Evolutionary conservation across 2,329 filamentous ascomycete genomes (phyloP), one percentile per base, ranked within the genome.

Genomic region (Fusarium subtropicale): DNA sequence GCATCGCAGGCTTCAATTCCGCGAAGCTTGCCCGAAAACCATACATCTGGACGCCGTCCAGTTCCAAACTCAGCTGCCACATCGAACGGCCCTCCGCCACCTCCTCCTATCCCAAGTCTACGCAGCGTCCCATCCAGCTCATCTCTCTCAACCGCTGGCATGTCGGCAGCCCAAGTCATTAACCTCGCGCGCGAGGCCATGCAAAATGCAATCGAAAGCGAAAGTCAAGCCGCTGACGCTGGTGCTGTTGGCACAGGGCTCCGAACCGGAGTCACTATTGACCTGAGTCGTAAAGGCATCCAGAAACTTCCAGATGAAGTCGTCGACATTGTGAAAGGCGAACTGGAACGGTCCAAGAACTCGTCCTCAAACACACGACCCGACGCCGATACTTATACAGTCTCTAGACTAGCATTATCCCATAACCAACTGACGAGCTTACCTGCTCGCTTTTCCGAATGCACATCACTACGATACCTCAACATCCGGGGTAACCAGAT

Each of bases 401-500:
- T 61, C 56, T 47, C 56, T 75, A 94, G 92, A 73, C 87, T 95
- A 55, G 92, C 92, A 51, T 83, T 95, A 69, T 93, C 92, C n/a
- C 92, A 94, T 80, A 94, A 94, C 78, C 89, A 88, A 71, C 83
- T 94, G 61, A 85, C 88, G 33, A 84, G 86, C n/a, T 87, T 95
- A 47, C 92, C 92, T 8, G 76, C 83, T 26, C 87, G 91, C 56
- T 92, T 94, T 72, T 85, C 90, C 36, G 91, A 94, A 80, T 94
- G 92, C 80, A 90, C 88, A 42, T 91, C 91, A 51, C 81, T 95
- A 64, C 90, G 92, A 66, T 95, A 95, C 77, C 86, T 95, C 64
- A 95, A 95, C 73, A 89, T 94, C 66, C 85, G 92, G 76, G 91
- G 91, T 79, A 95, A 94, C 76, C 84, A 88, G 73, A 89, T 94